Evolutionary conservation across 2,329 filamentous ascomycete genomes (phyloP), one percentile per base, ranked within the genome.

Genomic region (Colletotrichum plurivorum): DNA sequence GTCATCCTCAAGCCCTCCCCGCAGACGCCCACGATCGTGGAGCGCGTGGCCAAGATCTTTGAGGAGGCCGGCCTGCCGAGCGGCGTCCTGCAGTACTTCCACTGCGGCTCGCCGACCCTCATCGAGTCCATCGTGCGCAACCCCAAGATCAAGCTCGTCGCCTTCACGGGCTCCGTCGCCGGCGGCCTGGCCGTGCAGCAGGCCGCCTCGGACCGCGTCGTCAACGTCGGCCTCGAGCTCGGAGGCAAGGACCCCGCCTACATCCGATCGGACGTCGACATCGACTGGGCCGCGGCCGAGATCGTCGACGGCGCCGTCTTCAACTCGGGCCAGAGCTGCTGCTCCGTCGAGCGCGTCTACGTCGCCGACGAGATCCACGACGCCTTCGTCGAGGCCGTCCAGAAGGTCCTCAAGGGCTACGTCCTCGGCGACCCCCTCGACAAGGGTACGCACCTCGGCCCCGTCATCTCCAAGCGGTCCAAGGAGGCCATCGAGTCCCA

Each of bases 241-340:
- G 95, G 95, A 72, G 95, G 95, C 72, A 98, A 98, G 78, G 95
- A 98, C 78, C 94, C 95, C 5, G 95, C 95, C 25, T 98, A 98
- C 76, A 87, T 98, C 63, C 87, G 95, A 69, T 85, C 84, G 7
- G 95, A 98, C 76, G 94, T 97, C 1, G 94, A 98, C 78, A 81
- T 97, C 55, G 89, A 90, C 55, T 98, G 95, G 95, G 95, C 92
- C 0, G 95, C 95, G 0, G 94, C 93, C 73, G 94, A 98, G 81
- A 96, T 98, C 75, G 94, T 98, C 15, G 95, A 98, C 75, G 95
- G 95, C 20, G 92, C 94, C n/a, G 86, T 98, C 66, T 98, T 98
- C 87, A 98, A 98, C 84, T 97, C 95, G 59, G 95, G 95, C n/a
- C 95, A 98, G 84, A 97, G 94, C 78, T 98, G 95, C 85, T 98